Base-by-base conservation (phyloP, 2,329 filamentous ascomycete genomes). In the Thielaviopsis ethacetica region DNA sequence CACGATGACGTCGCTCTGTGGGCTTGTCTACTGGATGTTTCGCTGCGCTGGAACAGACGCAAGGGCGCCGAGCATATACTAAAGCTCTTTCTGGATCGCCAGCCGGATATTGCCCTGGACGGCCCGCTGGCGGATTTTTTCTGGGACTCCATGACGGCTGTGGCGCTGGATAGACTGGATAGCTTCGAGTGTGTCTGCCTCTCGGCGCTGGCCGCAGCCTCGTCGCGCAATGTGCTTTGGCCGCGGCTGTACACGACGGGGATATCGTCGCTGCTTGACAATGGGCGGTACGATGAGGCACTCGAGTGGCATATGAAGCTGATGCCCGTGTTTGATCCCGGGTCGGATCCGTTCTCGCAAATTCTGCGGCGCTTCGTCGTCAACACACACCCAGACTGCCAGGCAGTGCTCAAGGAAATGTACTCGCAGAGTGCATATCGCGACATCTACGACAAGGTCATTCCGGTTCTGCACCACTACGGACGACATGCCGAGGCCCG, bases 391-490 rank as follows among this genome's bases (percentile, higher is more conserved):
- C 68, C 2, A 63, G 67, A 22, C 65, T 72, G 54, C 21, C 71
- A 75, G 52, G 67, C 68, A 10, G 70, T 70, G 2, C 67, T 81
- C 7, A 69, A 68, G 50, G 66, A 68, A 15, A 67, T 81, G 10
- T 81, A 81, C 62, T 65, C 70, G 9, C 68, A 70, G 19, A 76
- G 71, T 53, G 65, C 64, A 2, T 69, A 75, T 53, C 75, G 71
- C 50, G 63, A 66, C 12, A 63, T 80, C 0, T 81, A 81, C 64
- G 77, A 80, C 63, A 66, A 68, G 21, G 59, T 81, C 7, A 71
- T 81, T n/a, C 76, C 79, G 2, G 67, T 73, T 56, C 68, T 81
- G 1, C 81, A 75, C 63, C 66, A 70, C 4, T 67, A 69, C n/a
- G 78, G 78, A 1, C 67, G 71, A 38, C 73, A 74, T 1, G 64